Evolutionary conservation across 129 eudicot genomes (phyloP).

Genomic region (Gnaphalium uliginosum): DNA sequence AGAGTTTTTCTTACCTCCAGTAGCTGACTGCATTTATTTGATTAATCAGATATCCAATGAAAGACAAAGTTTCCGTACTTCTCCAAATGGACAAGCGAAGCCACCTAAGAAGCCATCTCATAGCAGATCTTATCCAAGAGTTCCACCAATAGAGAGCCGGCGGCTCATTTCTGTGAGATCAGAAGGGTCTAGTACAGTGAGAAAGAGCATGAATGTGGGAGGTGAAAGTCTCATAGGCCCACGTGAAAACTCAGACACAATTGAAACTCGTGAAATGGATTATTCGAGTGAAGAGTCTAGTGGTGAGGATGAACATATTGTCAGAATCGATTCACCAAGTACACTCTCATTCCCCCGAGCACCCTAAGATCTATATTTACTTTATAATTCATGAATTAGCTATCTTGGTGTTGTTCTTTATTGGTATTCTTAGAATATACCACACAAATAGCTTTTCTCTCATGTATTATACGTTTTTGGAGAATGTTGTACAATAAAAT

Average conservation of each 20-base stretch:
- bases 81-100: conserved; percentile 16
- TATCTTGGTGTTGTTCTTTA: not conserved
- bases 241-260: conserved; percentile 22
- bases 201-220: conserved; percentile 34
- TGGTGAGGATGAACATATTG: conserved; percentile 73
- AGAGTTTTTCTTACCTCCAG: not conserved
- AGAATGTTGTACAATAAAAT: not conserved
- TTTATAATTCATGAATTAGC: not conserved
- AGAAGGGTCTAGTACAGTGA: conserved; percentile 66
- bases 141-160: conserved; percentile 40
- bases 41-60: conserved; percentile 44
- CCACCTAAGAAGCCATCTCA: conserved; percentile 49
- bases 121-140: conserved; percentile 60
- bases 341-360: conserved; percentile 58
- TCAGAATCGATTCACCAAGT: conserved; percentile 91
- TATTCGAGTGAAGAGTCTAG: conserved; percentile 89
- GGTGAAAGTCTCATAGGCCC: not conserved
- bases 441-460: not conserved
- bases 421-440: not conserved
- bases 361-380: conserved; percentile 26
- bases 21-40: conserved; percentile 3
- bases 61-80: conserved; percentile 24
- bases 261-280: conserved; percentile 29
- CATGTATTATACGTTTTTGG: not conserved
- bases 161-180: conserved; percentile 60